A percentile compares a stretch with the other conserved stretches of the same genome.
Conservation (phyloP, 2,329 filamentous ascomycete species). For the Dryadomyces quercus-mongolicae region DNA sequence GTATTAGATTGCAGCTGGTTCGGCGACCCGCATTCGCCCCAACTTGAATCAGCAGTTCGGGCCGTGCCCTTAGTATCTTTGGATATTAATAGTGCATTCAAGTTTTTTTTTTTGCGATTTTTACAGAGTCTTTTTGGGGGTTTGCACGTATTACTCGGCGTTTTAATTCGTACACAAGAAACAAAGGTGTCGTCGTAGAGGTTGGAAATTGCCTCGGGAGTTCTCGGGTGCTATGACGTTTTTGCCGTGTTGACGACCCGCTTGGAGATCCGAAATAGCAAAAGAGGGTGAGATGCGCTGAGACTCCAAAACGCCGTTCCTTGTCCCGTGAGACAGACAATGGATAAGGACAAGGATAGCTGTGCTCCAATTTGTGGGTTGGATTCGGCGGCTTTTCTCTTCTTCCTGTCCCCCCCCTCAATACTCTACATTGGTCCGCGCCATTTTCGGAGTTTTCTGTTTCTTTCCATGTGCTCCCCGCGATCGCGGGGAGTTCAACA, state of each 20-base stretch:
- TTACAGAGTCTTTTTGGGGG: no score
- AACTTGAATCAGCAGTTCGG: not conserved
- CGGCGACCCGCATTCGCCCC: not conserved
- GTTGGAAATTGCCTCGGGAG: not conserved
- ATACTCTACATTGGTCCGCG: no score
- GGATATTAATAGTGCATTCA: not conserved
- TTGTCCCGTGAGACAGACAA: no score
- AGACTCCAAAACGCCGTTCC: no score
- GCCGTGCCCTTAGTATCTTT: not conserved
- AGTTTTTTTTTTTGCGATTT: not conserved
- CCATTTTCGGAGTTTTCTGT: not conserved
- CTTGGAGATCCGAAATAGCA: not conserved
- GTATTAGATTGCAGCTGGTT: no score
- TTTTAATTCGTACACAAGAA: no score
- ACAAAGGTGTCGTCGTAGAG: no score
- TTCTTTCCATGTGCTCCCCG: not conserved
- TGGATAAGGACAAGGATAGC: no score
- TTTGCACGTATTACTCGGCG: no score
- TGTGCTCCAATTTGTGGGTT: no score
- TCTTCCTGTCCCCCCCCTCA: no score
- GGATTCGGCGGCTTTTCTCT: no score
- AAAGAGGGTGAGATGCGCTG: not conserved
- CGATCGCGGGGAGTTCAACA: not conserved
- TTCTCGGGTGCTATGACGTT: not conserved
- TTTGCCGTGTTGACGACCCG: not conserved